Base-by-base conservation (phyloP, 306 rosid species). In the Prunus armeniaca region DNA sequence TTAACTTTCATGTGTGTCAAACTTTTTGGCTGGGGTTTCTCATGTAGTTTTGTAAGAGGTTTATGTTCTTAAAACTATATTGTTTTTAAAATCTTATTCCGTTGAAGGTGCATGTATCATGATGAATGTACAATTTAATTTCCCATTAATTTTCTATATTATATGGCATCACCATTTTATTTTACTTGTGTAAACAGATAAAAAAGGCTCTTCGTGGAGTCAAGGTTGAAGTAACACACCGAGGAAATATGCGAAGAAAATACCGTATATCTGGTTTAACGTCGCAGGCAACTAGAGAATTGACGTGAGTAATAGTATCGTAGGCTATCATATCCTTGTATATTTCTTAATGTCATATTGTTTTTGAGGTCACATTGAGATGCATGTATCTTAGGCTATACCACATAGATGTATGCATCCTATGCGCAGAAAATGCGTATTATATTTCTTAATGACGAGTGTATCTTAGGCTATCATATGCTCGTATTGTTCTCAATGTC, bases 201-300 rank as follows among this genome's bases (percentile, higher is more conserved):
- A 96, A 96, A 73, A 96, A 93, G 80, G 99, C 99, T 1, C 87
- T 96, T 0, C 93, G 99, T 0, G 99, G 99, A 19, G 96, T 96
- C 65, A 96, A 86, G 83, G 98, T 96, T 74, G 99, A 96, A 82
- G 99, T 96, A 27, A 96, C 98, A 5, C 99, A 96, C 49, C 88
- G 99, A 13, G 99, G 97, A 15, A 92, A 91, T 56, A 93, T 96
- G 98, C 87, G 99, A 43, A 87, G 99, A 50, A 96, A 91, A 56
- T 96, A 96, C 76, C 93, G 99, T 8, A 96, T 96, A 47, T 88
- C 96, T 76, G 97, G 99, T 38, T 74, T 96, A 78, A 96, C 99
- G 1, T 89, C 98, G 1, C 98, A 96, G 82, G 96, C 99, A 19
- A 96, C 99, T 2, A 74, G 98, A 24, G 99, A 96, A 71, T 76